Evolutionary conservation across 1,284 basidiomycete species (phyloP), one percentile per base, ranked within the genome.

Genomic region (Tilletiaria anomala): DNA sequence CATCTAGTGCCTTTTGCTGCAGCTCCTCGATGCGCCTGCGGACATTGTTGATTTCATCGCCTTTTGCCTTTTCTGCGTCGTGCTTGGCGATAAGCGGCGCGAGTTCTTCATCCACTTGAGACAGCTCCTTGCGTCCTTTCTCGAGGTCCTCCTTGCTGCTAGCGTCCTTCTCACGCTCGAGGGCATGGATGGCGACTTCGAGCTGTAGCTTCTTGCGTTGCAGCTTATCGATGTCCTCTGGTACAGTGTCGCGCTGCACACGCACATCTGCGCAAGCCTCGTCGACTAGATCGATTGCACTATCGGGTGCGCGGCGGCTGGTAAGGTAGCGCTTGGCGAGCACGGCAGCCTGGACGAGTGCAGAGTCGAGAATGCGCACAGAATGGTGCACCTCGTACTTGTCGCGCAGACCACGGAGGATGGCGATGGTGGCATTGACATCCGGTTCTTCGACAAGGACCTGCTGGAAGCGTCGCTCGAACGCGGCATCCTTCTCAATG

Each of bases 141-240:
- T 75, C 75, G n/a, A 96, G 75, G 29, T 86, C 78, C 53, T 88
- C 85, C 69, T 87, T 87, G 58, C 83, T 87, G 2, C 82, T 82
- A 10, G 78, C 70, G 54, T 97, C 91, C 70, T 91, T 93, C 49
- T 94, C 70, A 29, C 61, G 50, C 36, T 65, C 83, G 39, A 96
- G 73, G 6, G 91, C 93, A 64, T 94, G 88, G 21, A 94, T 83
- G 66, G 94, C 91, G 29, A 97, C 82, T 67, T 96, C 84, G 36
- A 97, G 75, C 61, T 93, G 84, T 33, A 97, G 78, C 68, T 87
- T 88, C 45, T 76, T 77, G 23, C 88, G 79, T 66, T 94, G 85
- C n/a, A 97, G 75, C 56, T 82, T 80, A 70, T 97, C 91, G 59
- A 97, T 85, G 2, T 77, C 83, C 70, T 96, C 91, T 0, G 91